Evolutionary conservation across 2,329 filamentous ascomycete genomes (phyloP).

Genomic region (Beauveria varroae): DNA sequence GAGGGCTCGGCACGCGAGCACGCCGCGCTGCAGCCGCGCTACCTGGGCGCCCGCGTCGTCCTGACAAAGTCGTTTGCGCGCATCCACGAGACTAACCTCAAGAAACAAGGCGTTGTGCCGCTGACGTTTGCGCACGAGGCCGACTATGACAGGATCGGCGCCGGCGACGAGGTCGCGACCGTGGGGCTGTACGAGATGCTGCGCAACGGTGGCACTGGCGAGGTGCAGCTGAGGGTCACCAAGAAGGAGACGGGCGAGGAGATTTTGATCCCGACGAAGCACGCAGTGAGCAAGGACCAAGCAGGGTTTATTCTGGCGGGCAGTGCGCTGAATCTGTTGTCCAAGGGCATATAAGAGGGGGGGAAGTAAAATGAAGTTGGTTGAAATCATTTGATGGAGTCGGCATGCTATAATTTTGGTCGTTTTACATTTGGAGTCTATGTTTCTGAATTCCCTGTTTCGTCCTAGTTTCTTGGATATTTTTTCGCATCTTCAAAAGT

Average conservation of each 20-base stretch:
- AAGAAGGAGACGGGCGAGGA: slow-evolving; percentile 57
- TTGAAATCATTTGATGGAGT: background rate
- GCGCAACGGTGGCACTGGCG: slow-evolving; percentile 65
- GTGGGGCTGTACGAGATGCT: slow-evolving; percentile 80
- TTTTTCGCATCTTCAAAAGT: no score
- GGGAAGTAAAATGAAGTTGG: background rate
- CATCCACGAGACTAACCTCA: slow-evolving; percentile 92
- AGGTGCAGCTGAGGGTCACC: slow-evolving; percentile 58
- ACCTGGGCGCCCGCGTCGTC: slow-evolving; percentile 77
- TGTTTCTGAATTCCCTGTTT: background rate
- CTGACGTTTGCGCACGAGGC: slow-evolving; percentile 82
- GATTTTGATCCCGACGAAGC: slow-evolving; percentile 68
- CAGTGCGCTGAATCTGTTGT: slow-evolving; percentile 84
- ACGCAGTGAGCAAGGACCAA: slow-evolving; percentile 85
- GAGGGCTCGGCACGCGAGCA: slow-evolving; percentile 86
- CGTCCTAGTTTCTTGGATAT: no score
- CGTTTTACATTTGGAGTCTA: background rate
- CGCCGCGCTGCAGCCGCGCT: slow-evolving; percentile 83
- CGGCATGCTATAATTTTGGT: background rate
- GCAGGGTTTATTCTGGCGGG: slow-evolving; percentile 87
- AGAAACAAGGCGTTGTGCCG: slow-evolving; percentile 95
- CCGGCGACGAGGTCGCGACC: slow-evolving; percentile 77
- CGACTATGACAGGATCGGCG: slow-evolving; percentile 78
- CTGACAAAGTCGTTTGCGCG: slow-evolving; percentile 82
- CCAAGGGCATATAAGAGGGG: slow-evolving; percentile 40